These are phyloP conservation scores for Tetrahymena malaccensis DNA, from an alignment of 73 alveolate genomes.

Conservation along the genomic window DNA sequence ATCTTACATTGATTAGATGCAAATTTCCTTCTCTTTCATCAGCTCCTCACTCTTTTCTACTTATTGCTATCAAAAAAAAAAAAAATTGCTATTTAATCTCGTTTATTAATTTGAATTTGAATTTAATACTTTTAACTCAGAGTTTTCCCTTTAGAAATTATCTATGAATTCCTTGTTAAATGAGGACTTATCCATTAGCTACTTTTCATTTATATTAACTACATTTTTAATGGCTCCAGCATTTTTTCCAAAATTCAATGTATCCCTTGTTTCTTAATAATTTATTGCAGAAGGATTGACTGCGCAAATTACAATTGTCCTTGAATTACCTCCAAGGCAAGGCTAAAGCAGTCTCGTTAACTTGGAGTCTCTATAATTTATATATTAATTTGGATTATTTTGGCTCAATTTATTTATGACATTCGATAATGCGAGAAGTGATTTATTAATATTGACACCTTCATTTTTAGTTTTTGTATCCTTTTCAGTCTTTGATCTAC, in stretches of 20 bases:
- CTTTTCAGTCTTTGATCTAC: background rate
- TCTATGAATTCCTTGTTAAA: constrained; percentile 50
- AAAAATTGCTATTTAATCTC: background rate
- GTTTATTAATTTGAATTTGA: background rate
- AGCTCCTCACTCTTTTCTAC: background rate
- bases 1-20: background rate
- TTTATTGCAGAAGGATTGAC: constrained; percentile 52
- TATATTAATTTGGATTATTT: constrained; percentile 48
- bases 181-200: constrained; percentile 30
- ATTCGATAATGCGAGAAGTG: constrained; percentile 86
- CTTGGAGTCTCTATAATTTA: constrained; percentile 91
- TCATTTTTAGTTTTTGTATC: constrained; percentile 34
- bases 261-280: constrained; percentile 70
- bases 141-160: constrained; percentile 26
- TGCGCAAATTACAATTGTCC: constrained; percentile 66
- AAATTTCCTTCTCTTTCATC: background rate
- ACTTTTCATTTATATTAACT: constrained; percentile 34
- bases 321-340: constrained; percentile 88
- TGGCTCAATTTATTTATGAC: constrained; percentile 91
- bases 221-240: constrained; percentile 75
- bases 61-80: background rate
- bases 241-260: constrained; percentile 73
- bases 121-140: background rate
- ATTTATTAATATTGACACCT: constrained; percentile 82
- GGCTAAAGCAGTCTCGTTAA: constrained; percentile 82